Conservation (phyloP, 2,329 filamentous ascomycete genomes). For the Diaporthe destruens region DNA sequence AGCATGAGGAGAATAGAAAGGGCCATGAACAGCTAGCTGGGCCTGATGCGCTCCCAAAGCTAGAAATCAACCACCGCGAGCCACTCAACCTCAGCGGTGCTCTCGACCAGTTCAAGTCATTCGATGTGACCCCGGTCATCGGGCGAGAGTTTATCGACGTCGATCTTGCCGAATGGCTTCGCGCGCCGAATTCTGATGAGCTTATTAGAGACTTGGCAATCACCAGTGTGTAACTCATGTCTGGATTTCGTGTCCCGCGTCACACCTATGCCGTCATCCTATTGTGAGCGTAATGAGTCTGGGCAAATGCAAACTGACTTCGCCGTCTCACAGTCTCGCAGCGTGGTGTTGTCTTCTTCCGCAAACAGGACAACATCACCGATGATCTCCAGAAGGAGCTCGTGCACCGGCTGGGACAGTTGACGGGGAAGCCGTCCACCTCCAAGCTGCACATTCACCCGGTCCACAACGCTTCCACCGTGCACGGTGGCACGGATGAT, state of each 20-base stretch:
- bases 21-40: neutral
- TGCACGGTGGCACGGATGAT: constrained; percentile 67
- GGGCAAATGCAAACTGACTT: neutral
- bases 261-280: too few species aligned
- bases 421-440: constrained; percentile 67
- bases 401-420: constrained; percentile 69
- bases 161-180: constrained; percentile 66
- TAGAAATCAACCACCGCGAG: constrained; percentile 18
- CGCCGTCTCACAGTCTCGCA: constrained; percentile 66
- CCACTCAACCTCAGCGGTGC: constrained; percentile 32
- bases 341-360: constrained; percentile 78
- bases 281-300: too few species aligned
- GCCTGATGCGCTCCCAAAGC: neutral
- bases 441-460: constrained; percentile 73
- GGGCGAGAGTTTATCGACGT: constrained; percentile 54
- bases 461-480: constrained; percentile 60
- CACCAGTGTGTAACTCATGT: constrained; percentile 57
- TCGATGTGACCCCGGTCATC: constrained; percentile 51
- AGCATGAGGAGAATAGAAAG: neutral
- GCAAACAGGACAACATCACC: constrained; percentile 70
- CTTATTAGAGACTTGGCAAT: constrained; percentile 71
- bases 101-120: constrained; percentile 49
- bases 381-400: constrained; percentile 76
- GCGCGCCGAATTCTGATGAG: constrained; percentile 66
- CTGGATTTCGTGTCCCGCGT: neutral